Evolutionary conservation across 1,139 yeast genomes (phyloP).

Genomic region (Keqinozyma sinolaborantium): DNA sequence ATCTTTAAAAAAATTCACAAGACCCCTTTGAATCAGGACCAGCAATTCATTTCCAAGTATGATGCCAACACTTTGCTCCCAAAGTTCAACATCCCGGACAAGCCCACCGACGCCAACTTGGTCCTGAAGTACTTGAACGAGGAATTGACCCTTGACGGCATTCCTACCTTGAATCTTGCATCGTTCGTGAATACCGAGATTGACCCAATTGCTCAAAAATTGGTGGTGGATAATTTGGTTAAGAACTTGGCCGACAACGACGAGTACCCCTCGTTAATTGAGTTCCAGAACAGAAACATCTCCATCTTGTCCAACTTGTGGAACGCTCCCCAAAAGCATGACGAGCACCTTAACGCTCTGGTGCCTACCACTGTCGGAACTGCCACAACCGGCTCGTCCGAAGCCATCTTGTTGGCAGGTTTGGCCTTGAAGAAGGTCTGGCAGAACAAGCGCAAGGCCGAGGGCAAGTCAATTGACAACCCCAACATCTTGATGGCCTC

Average conservation of each 20-base stretch:
- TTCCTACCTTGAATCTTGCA: slow-evolving; percentile 80
- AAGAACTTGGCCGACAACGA: slow-evolving; percentile 92
- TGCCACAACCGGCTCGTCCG: slow-evolving; percentile 92
- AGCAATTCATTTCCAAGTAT: slow-evolving; percentile 32
- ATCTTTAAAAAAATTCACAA: slow-evolving; percentile 25
- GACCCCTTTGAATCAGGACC: slow-evolving; percentile 20
- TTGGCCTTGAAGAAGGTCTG: slow-evolving; percentile 87
- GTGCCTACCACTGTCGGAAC: slow-evolving; percentile 64
- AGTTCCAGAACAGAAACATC: slow-evolving; percentile 77
- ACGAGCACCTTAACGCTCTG: slow-evolving; percentile 23
- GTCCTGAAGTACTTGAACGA: slow-evolving; percentile 67
- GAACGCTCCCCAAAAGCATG: slow-evolving; percentile 57
- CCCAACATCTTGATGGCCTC: slow-evolving; percentile 95
- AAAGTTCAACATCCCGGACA: slow-evolving; percentile 54
- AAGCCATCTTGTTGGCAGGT: slow-evolving; percentile 92
- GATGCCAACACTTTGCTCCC: slow-evolving; percentile 34
- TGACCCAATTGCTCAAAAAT: slow-evolving; percentile 39
- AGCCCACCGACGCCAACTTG: slow-evolving; percentile 48
- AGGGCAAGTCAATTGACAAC: slow-evolving; percentile 55
- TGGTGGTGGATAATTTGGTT: slow-evolving; percentile 67
- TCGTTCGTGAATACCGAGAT: slow-evolving; percentile 81
- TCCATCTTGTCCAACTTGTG: slow-evolving; percentile 76
- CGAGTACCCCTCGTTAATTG: slow-evolving; percentile 86
- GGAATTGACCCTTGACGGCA: slow-evolving; percentile 80
- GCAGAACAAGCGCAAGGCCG: slow-evolving; percentile 63